Percentiles rank a stretch among this genome's conserved stretches.
Conservation (phyloP, 306 rosid genomes). For the Malus sieversii region DNA sequence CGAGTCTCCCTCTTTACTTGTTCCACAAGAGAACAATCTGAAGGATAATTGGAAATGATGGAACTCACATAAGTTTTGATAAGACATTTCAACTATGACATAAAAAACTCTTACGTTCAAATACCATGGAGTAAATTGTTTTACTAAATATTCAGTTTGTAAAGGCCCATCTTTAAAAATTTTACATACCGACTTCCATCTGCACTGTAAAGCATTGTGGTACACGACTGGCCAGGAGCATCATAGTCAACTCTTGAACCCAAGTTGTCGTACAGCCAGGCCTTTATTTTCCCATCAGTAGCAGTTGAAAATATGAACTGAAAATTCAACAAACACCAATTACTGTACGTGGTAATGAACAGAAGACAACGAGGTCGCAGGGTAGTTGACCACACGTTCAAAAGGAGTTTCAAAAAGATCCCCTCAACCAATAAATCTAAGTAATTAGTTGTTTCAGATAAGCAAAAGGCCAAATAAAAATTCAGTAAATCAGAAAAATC, state of each 20-base stretch:
- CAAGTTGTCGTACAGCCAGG: constrained; percentile 74
- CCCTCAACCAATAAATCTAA: not conserved
- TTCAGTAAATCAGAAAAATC: not conserved
- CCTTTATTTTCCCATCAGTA: constrained; percentile 82
- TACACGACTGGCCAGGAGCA: constrained; percentile 87
- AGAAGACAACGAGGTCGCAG: not conserved
- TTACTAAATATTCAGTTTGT: not conserved
- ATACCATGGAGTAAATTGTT: not conserved
- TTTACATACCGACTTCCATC: constrained; percentile 73
- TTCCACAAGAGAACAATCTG: constrained; percentile 91
- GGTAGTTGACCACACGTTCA: not conserved
- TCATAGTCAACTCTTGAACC: constrained; percentile 86
- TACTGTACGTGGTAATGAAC: not conserved
- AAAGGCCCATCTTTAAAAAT: not conserved
- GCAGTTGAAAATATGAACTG: constrained; percentile 92
- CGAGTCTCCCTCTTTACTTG: constrained; percentile 85
- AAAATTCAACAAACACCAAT: constrained; percentile 26
- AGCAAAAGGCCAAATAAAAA: not conserved
- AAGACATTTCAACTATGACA: not conserved
- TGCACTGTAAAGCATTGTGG: constrained; percentile 74
- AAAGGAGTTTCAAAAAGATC: not conserved
- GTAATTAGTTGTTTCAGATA: not conserved
- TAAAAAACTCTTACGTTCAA: not conserved
- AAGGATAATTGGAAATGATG: not conserved
- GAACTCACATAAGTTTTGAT: not conserved